Evolutionary conservation across 371 early-diverging fungal species (phyloP), one percentile per base, ranked within the genome.

Genomic region (Mucor plumbeus): DNA sequence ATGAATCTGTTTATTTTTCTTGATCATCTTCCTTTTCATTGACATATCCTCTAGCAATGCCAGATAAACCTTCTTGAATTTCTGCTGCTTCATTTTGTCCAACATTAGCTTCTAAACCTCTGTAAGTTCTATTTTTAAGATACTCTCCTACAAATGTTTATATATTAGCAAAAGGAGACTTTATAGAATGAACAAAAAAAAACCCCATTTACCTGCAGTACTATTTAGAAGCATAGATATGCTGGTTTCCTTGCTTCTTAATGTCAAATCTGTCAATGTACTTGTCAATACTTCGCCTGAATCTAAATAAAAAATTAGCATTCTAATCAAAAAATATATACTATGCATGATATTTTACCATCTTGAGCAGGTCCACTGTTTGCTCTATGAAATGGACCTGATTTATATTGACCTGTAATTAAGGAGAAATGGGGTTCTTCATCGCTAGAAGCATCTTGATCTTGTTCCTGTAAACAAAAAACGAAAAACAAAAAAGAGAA

Each of bases 391-490:
- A 80, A 80, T 59, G 83, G 79, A 17, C 74, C 73, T 63, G 88
- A 80, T 72, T 88, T 86, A 56, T 90, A 90, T 64, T 84, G 80
- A 0, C 97, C 96, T 1, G 97, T 94, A n/a, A 95, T 84, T 41
- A 96, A 75, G 36, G 97, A 97, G 75, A 91, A 96, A 63, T 94
- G 93, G 15, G 95, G 94, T 44, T 79, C 83, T 61, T 94, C 94
- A 56, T 89, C 90, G 61, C 87, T 88, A 3, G 83, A 84, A 26
- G 68, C 78, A 31, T 81, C 87, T 15, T 85, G 33, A 58, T 68
- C 80, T 11, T 76, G 65, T 60, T 78, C 82, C 79, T 80, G 54
- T 10, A 59, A 13, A n/a, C 26, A 26, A 26, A 26, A 26, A 26
- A 26, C 1, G 13, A 47, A 35, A 19, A 13, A 38, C 14, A 11